Evolutionary conservation across 257 asterid genomes (phyloP), one percentile per base, ranked within the genome.

Genomic region (Ilex aquifolium): DNA sequence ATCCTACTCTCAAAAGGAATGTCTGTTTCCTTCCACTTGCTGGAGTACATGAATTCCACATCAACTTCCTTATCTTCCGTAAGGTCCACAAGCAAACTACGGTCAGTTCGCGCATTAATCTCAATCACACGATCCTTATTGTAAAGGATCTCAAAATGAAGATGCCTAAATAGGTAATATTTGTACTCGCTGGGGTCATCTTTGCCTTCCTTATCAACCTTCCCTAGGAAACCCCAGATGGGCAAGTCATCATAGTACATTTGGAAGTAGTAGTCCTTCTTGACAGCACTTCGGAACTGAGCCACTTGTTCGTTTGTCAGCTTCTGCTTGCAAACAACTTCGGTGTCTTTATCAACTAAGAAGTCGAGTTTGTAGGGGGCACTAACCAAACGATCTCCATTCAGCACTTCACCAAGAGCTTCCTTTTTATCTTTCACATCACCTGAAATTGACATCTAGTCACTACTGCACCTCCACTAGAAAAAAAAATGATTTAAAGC

Each of bases 211-310:
- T 66, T 80, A n/a, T 80, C 86, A 36, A 80, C 82, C 69, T 72
- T 83, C 58, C 88, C 86, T 13, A 83, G 42, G 71, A 83, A 83
- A 63, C 84, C 88, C 86, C 88, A 80, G 59, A 80, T 66, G 57
- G 88, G 88, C 69, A 83, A 67, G 74, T 83, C 88, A 75, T 79
- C 88, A 36, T 76, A 82, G 71, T 79, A 79, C 88, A 82, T 82
- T 65, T 82, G 78, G 58, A 82, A 83, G 71, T 80, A 83, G 62
- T 83, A 83, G 65, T 83, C 86, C 66, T 83, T 83, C 0, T 82
- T 68, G 31, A 83, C 82, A n/a, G 88, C 88, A 17, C 51, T 74
- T 54, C 84, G 80, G 51, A 83, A 83, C 52, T 51, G 72, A 4
- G 62, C 61, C 70, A 76, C 82, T 40, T 80, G 80, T 67, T 80